Conservation (phyloP, 331 rosid genomes). For the Acacia pycnantha region DNA sequence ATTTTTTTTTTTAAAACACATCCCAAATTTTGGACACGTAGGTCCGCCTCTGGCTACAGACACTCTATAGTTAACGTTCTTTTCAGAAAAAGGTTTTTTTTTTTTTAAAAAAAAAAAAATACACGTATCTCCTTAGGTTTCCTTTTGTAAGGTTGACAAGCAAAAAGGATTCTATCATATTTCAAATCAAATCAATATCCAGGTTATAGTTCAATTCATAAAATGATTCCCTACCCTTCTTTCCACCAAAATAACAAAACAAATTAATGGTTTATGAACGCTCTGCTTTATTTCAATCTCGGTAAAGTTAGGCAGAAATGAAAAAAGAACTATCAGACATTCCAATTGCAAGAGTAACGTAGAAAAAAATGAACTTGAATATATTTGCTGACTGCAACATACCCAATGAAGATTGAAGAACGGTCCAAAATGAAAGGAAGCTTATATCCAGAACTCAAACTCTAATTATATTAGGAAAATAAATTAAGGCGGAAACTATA, state of each 20-base stretch:
- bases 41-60: too few relatives aligned
- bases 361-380: neutral
- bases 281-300: neutral
- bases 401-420: neutral
- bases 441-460: constrained; percentile 5
- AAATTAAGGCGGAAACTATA: constrained; percentile 8
- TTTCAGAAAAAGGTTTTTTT: too few relatives aligned
- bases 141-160: too few relatives aligned
- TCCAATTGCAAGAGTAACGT: neutral
- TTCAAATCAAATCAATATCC: neutral
- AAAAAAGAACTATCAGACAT: neutral
- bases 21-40: too few relatives aligned
- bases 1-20: too few relatives aligned
- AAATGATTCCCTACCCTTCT: constrained; percentile 1
- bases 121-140: too few relatives aligned
- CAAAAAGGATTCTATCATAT: neutral
- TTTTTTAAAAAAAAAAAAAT: too few relatives aligned
- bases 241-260: neutral
- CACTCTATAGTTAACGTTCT: too few relatives aligned
- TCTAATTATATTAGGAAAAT: neutral
- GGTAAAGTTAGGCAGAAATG: neutral
- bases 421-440: constrained; percentile 17
- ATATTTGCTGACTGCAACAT: constrained; percentile 12
- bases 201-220: neutral
- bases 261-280: neutral